These are phyloP conservation scores for Pezicula carpinea DNA, from an alignment of 2,329 filamentous ascomycete species.

Conservation along the genomic window DNA sequence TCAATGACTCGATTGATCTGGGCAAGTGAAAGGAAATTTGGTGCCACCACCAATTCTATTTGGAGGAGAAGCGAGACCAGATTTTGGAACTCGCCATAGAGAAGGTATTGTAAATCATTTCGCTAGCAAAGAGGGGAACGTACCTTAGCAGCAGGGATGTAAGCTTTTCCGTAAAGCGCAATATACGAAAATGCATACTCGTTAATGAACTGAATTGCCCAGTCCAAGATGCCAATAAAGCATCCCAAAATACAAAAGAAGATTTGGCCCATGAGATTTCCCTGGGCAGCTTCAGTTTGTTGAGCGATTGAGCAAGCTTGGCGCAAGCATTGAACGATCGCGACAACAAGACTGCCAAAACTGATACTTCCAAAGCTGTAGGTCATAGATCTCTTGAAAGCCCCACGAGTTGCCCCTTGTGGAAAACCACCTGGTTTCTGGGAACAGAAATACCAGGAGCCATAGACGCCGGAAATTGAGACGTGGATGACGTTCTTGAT, in stretches of 20 bases:
- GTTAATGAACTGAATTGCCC: slow-evolving; percentile 86
- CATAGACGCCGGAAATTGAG: slow-evolving; percentile 83
- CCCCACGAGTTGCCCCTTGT: slow-evolving; percentile 74
- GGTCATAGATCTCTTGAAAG: slow-evolving; percentile 74
- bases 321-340: slow-evolving; percentile 79
- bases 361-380: slow-evolving; percentile 92
- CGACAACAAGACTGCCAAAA: slow-evolving; percentile 79
- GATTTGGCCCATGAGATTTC: slow-evolving; percentile 63
- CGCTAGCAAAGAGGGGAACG: slow-evolving; percentile 21
- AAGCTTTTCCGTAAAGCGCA: slow-evolving; percentile 85
- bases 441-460: slow-evolving; percentile 84
- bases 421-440: slow-evolving; percentile 62
- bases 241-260: slow-evolving; percentile 74
- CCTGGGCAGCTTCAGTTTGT: slow-evolving; percentile 56
- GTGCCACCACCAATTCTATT: too few species aligned
- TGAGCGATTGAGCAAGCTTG: slow-evolving; percentile 78
- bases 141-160: slow-evolving; percentile 79
- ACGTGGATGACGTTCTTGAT: slow-evolving; percentile 91
- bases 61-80: too few species aligned
- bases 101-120: slow-evolving; percentile 4
- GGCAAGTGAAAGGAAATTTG: too few species aligned
- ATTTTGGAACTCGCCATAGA: too few species aligned
- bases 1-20: too few species aligned
- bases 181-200: slow-evolving; percentile 92
- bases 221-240: slow-evolving; percentile 72